phyloP scores from a whole-genome alignment of 2,329 filamentous ascomycete species.

The Penicillium sp. region DNA sequence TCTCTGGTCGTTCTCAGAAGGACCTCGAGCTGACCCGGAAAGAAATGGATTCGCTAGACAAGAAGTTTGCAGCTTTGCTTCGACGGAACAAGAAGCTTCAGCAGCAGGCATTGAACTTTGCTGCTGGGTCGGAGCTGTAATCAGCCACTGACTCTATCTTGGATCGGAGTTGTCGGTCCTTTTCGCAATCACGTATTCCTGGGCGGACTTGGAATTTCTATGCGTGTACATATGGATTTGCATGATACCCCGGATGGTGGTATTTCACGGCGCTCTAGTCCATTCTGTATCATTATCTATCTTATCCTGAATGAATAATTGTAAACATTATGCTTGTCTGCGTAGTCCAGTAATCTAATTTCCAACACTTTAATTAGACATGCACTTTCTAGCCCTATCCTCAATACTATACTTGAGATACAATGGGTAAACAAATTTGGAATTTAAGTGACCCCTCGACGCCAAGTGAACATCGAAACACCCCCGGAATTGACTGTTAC shows the following conservation, averaged over 20 bases:
- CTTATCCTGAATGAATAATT: not conserved
- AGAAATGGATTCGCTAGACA: constrained; percentile 59
- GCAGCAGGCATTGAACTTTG: constrained; percentile 41
- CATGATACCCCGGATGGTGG: constrained; percentile 3
- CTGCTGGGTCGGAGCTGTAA: constrained; percentile 6
- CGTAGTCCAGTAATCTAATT: not conserved
- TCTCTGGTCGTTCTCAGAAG: constrained; percentile 48
- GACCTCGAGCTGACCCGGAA: constrained; percentile 71
- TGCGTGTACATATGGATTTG: not conserved
- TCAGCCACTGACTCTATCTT: not conserved
- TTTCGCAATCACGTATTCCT: not conserved
- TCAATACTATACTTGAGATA: not conserved
- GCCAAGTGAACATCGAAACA: no score
- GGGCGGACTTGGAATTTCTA: not conserved
- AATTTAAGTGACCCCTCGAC: not conserved
- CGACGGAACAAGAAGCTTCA: constrained; percentile 47
- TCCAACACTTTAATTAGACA: no score
- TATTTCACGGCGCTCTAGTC: not conserved
- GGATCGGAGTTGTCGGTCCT: not conserved
- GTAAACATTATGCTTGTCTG: not conserved
- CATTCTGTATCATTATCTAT: not conserved
- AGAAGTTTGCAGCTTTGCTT: constrained; percentile 43
- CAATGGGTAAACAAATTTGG: not conserved
- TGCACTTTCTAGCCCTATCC: not conserved
- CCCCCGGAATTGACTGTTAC: not conserved